Evolutionary conservation across 176 grass and related monocot genomes (phyloP), one percentile per base, ranked within the genome.

Genomic region (Phyllostachys edulis): DNA sequence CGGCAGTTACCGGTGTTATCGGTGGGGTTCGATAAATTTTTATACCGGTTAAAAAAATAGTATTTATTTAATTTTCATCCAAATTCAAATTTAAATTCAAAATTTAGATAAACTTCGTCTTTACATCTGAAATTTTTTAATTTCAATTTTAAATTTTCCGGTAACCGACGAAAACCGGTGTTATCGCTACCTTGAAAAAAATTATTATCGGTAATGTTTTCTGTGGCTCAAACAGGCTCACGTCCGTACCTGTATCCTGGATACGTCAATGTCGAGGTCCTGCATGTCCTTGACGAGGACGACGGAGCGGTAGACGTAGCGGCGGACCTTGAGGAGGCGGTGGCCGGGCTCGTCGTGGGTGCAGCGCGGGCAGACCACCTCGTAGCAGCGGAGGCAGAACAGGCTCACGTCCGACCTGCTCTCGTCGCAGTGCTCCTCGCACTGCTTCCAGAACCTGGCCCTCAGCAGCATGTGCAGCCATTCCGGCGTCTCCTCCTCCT

Each of bases 251-350:
- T 91, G 89, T 20, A 94, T 54, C 62, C 45, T 71, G 42, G 86
- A 88, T 32, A 90, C 80, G 27, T 91, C 83, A 2, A 91, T 15
- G 1, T 55, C 3, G 5, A 89, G 57, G 40, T 84, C 65, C 0
- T 57, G 57, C 46, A 88, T 55, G 27, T 84, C 87, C 20, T 27
- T 59, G 34, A 70, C 42, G 2, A 81, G 88, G 71, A 91, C 13
- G 26, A 89, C 66, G 6, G 84, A 85, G 40, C 87, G 92, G 76
- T 89, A 87, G 34, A 84, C 80, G 36, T 91, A 94, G 64, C 89
- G 83, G 5, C 83, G 80, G 21, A 94, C 50, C 83, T 94, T 90
- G 24, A 94, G 79, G 16, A 55, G 75, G 17, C 40, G 54, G 65
- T 89, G 91, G 24, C 5, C 24, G 2, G 17, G 16, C 23, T 67